Evolutionary conservation across 2,329 filamentous ascomycete genomes (phyloP).

Genomic region (Pseudogymnoascus sp.): DNA sequence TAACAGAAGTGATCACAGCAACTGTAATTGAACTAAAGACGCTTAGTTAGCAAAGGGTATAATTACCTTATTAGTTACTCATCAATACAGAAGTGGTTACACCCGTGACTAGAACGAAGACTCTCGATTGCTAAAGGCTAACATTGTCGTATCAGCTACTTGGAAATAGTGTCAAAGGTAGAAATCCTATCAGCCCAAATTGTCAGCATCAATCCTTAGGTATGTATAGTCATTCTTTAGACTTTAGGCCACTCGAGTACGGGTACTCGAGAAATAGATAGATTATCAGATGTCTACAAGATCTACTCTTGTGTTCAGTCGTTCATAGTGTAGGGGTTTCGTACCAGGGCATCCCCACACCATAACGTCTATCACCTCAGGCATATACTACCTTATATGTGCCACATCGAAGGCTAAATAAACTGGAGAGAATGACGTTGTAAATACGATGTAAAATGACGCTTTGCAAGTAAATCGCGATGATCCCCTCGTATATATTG

Average conservation of each 20-base stretch:
- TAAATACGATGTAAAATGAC: background rate
- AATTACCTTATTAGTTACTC: background rate
- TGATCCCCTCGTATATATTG: slow-evolving; percentile 6
- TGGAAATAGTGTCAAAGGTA: too few relatives aligned
- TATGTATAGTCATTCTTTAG: too few relatives aligned
- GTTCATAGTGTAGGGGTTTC: background rate
- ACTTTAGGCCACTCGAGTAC: too few relatives aligned
- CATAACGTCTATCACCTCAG: background rate
- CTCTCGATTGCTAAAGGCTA: background rate
- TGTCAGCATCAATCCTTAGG: too few relatives aligned
- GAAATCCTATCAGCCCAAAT: too few relatives aligned
- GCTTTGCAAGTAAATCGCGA: background rate
- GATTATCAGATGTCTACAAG: background rate
- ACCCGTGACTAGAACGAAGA: too few relatives aligned
- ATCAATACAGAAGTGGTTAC: background rate
- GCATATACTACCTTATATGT: background rate
- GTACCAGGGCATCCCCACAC: background rate
- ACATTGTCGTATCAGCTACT: background rate
- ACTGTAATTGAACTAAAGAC: background rate
- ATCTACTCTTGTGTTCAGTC: background rate
- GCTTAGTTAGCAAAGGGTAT: background rate
- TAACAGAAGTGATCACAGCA: background rate
- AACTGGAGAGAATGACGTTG: background rate
- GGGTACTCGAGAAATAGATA: too few relatives aligned
- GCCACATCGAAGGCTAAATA: background rate